phyloP scores from a whole-genome alignment of 2,329 filamentous ascomycete genomes.

The Colletotrichum kahawae region DNA sequence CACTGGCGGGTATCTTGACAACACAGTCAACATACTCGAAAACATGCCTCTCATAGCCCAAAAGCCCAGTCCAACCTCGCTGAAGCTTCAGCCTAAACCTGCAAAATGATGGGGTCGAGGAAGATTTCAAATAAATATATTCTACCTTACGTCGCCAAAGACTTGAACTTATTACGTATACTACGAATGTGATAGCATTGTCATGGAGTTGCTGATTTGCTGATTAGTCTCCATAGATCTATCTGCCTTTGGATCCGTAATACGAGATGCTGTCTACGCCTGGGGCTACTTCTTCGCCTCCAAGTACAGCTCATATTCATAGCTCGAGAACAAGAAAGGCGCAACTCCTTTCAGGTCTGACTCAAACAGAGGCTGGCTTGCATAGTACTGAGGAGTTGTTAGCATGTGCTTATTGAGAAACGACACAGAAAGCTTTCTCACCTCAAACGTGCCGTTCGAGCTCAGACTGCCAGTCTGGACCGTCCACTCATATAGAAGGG shows the following conservation, averaged over 20 bases:
- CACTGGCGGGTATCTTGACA: no score
- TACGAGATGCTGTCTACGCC: background rate
- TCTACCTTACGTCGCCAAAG: background rate
- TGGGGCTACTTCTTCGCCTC: background rate
- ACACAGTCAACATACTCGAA: background rate
- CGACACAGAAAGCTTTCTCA: constrained; percentile 28
- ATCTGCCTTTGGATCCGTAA: background rate
- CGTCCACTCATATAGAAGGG: constrained; percentile 39
- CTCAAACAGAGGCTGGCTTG: constrained; percentile 28
- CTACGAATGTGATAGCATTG: no score
- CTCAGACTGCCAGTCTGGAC: constrained; percentile 39
- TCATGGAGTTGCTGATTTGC: background rate
- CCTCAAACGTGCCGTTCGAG: constrained; percentile 42
- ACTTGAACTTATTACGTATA: background rate
- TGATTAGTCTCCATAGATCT: background rate
- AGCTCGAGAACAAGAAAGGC: constrained; percentile 29
- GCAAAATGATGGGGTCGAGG: background rate
- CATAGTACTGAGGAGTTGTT: constrained; percentile 24
- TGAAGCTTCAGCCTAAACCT: no score
- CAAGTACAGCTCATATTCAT: constrained; percentile 25
- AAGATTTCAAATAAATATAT: no score
- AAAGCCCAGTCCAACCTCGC: background rate
- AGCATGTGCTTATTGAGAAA: background rate
- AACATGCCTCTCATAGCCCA: background rate
- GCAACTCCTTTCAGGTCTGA: constrained; percentile 30